Percentiles rank a stretch among this genome's conserved stretches.
phyloP scores from a whole-genome alignment of 169 alveolate species.

The Eimeria tenella region DNA sequence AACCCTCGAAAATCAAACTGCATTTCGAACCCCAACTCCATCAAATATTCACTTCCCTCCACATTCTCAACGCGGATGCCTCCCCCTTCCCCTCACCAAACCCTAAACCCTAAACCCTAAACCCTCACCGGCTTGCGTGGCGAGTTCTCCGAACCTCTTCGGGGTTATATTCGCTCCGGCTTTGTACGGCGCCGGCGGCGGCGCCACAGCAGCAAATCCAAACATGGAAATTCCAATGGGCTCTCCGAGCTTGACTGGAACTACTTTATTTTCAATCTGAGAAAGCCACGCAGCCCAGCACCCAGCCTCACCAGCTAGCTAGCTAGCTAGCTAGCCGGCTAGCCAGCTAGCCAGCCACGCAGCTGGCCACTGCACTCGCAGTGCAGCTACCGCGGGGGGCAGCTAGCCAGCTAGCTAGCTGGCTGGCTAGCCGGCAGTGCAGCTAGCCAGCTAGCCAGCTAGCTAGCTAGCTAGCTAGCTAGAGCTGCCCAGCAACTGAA shows the following conservation, averaged over 20 bases:
- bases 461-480: neutral
- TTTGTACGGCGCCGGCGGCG: slow-evolving; percentile 6
- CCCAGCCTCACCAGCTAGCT: neutral
- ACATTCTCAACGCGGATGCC: too few species aligned
- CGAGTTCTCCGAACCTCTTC: slow-evolving; percentile 43
- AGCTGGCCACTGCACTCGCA: too few species aligned
- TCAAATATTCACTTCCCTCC: too few species aligned
- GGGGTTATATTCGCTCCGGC: slow-evolving; percentile 38
- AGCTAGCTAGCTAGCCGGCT: neutral
- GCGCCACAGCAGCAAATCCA: neutral
- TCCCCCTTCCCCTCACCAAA: too few species aligned
- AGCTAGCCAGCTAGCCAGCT: neutral
- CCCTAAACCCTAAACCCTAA: neutral
- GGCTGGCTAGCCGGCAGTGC: too few species aligned
- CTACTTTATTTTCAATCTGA: slow-evolving; percentile 18
- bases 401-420: slow-evolving; percentile 22
- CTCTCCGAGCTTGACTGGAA: neutral
- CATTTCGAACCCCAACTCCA: too few species aligned
- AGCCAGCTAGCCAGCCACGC: too few species aligned
- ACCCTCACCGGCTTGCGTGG: neutral
- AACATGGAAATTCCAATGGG: neutral
- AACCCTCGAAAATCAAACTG: too few species aligned
- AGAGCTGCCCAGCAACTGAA: too few species aligned
- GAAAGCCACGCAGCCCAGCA: neutral
- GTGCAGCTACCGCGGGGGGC: too few species aligned